Evolutionary conservation across 768 basidiomycete species (phyloP).

Genomic region (Chalciporus sphaerocephalus): DNA sequence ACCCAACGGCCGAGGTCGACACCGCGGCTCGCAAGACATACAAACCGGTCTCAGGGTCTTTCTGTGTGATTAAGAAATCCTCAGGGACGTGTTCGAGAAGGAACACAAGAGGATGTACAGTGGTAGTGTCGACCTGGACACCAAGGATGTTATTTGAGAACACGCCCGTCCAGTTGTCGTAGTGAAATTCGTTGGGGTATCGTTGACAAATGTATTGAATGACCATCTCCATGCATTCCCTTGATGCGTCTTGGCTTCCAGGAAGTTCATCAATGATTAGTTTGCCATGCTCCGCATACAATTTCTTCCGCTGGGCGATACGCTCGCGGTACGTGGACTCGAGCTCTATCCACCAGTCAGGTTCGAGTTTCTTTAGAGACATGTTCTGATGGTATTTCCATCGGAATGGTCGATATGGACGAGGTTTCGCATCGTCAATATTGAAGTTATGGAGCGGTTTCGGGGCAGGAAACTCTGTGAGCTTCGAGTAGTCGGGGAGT

Average conservation of each 20-base stretch:
- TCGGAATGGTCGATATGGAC: slow-evolving; percentile 54
- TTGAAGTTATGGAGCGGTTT: slow-evolving; percentile 41
- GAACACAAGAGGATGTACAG: slow-evolving; percentile 37
- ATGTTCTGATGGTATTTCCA: slow-evolving; percentile 57
- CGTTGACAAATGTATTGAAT: slow-evolving; percentile 52
- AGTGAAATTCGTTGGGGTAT: slow-evolving; percentile 51
- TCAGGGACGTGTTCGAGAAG: slow-evolving; percentile 51
- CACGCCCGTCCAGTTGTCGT: slow-evolving; percentile 31
- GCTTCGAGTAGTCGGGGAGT: slow-evolving; percentile 37
- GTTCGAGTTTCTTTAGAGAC: slow-evolving; percentile 47
- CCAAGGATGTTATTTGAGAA: slow-evolving; percentile 45
- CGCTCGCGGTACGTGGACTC: slow-evolving; percentile 47
- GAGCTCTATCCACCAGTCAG: slow-evolving; percentile 55
- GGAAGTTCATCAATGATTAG: slow-evolving; percentile 43
- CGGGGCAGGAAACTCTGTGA: slow-evolving; percentile 44
- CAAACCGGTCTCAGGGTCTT: slow-evolving; percentile 40
- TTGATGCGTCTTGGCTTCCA: slow-evolving; percentile 45
- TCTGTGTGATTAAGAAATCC: slow-evolving; percentile 44
- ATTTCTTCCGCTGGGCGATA: slow-evolving; percentile 38
- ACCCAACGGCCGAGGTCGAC: slow-evolving; percentile 45
- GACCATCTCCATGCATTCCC: slow-evolving; percentile 52
- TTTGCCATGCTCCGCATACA: slow-evolving; percentile 38
- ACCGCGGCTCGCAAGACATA: slow-evolving; percentile 46
- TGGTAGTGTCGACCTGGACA: slow-evolving; percentile 25
- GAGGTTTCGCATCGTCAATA: slow-evolving; percentile 39